Base-by-base conservation (phyloP, 2,329 filamentous ascomycete species). In the Talaromyces pinophilus region DNA sequence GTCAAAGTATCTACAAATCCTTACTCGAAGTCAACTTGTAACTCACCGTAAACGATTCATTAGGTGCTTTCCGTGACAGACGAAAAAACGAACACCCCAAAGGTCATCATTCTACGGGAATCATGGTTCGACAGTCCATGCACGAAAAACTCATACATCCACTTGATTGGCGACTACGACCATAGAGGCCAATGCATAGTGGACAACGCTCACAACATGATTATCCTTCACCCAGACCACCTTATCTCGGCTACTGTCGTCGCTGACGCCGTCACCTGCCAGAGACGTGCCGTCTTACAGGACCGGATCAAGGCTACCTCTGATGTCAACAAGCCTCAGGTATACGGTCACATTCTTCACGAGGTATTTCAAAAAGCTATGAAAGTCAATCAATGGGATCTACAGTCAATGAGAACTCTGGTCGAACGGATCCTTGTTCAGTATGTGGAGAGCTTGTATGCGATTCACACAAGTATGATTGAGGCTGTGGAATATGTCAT, bases 211-310 rank as follows among this genome's bases (percentile, higher is more conserved):
- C 85, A 93, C 72, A 92, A 95, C 72, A 90, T 98, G 77, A 82
- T 99, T 61, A 93, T 99, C 66, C 81, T 99, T 15, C 93, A 99
- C 74, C 95, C 95, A 0, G 95, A 99, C 74, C 93, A 98, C 79
- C 86, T 99, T 40, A 90, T 99, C 63, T 98, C 95, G 2, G 91
- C 95, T 2, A 98, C 95, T 0, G 92, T 96, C 5, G 91, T 99
- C 52, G 93, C 93, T n/a, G 95, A 99, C 78, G 97, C 95, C 0
- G 97, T 98, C 76, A 90, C 89, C 28, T 99, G 95, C 75, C 89
- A 91, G 75, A 90, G 95, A 19, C 90, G 94, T 69, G 93, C 95
- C 35, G 94, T 98, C 1, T 85, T 99, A 30, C 93, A 98, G 77
- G 94, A 99, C 76, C 90, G 95, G 38, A 90, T 99, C 72, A 98